Evolutionary conservation across 257 asterid species (phyloP).

Genomic region (Linaria vulgaris): DNA sequence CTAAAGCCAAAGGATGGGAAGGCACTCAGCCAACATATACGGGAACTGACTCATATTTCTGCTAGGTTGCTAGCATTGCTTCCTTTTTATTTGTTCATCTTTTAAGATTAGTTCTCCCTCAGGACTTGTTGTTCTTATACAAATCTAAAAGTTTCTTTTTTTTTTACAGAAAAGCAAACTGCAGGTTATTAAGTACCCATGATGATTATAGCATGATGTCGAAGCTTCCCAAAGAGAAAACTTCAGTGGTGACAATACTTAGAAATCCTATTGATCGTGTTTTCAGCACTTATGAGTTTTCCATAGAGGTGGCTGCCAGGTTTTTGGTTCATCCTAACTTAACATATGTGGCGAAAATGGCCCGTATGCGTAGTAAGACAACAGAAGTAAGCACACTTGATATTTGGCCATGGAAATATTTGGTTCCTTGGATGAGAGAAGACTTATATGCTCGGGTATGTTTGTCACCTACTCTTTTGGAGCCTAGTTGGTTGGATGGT

Average conservation of each 20-base stretch:
- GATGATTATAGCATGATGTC: conserved; percentile 92
- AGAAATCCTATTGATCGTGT: conserved; percentile 95
- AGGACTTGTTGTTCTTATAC: neutral
- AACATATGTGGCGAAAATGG: conserved; percentile 65
- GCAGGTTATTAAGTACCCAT: conserved; percentile 83
- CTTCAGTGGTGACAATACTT: conserved; percentile 87
- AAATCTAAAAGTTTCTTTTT: conserved; percentile 20
- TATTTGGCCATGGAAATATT: conserved; percentile 98
- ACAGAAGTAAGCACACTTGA: conserved; percentile 80
- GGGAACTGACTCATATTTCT: too few species aligned
- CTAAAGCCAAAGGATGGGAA: neutral
- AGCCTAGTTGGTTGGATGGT: conserved; percentile 14
- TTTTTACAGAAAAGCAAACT: conserved; percentile 76
- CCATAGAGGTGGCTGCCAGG: conserved; percentile 98
- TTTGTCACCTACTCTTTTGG: conserved; percentile 22
- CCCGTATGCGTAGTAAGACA: conserved; percentile 51
- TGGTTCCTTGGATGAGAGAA: conserved; percentile 99
- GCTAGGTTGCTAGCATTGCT: too few species aligned
- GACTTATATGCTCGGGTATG: conserved; percentile 94
- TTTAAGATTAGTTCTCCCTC: too few species aligned
- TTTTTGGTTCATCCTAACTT: conserved; percentile 88
- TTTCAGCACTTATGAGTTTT: conserved; percentile 90
- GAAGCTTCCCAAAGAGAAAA: conserved; percentile 72
- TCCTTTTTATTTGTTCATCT: too few species aligned
- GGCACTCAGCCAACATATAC: neutral